Percentiles rank a stretch among this genome's conserved stretches.
Evolutionary conservation across 192 early-diverging fungal species (phyloP).

Genomic region (Podila epicladia): DNA sequence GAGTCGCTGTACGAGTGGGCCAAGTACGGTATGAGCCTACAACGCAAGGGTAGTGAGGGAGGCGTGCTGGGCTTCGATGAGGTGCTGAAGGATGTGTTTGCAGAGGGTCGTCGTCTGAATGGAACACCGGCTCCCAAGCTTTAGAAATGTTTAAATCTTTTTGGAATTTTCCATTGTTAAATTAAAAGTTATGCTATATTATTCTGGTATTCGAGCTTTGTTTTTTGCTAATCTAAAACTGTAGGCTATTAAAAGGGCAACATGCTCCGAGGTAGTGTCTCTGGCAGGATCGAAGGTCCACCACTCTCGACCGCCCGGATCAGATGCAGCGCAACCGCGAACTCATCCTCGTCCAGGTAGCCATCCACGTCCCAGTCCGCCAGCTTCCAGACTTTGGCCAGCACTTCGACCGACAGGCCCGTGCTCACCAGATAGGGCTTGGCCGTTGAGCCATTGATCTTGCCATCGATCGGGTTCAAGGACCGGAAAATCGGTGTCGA

Average conservation of each 20-base stretch:
- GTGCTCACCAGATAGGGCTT: constrained; percentile 71
- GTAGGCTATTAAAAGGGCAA: constrained; percentile 27
- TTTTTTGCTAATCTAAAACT: neutral
- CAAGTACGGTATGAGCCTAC: constrained; percentile 46
- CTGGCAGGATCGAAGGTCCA: constrained; percentile 49
- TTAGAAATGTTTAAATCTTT: neutral
- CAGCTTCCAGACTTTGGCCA: constrained; percentile 79
- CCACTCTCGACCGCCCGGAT: constrained; percentile 57
- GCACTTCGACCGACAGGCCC: constrained; percentile 68
- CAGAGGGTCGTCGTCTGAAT: constrained; percentile 37
- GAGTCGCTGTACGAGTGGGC: constrained; percentile 71
- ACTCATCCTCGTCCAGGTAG: constrained; percentile 85
- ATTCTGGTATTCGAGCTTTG: too few species aligned
- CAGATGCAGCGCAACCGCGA: constrained; percentile 84
- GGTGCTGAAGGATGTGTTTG: constrained; percentile 37
- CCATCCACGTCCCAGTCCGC: constrained; percentile 87
- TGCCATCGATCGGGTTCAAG: constrained; percentile 68
- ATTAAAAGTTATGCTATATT: too few species aligned
- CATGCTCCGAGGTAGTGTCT: constrained; percentile 54
- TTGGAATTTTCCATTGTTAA: too few species aligned
- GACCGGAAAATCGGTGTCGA: constrained; percentile 59
- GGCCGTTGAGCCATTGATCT: constrained; percentile 60
- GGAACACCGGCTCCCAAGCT: constrained; percentile 24
- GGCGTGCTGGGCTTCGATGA: constrained; percentile 44
- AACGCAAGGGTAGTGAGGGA: constrained; percentile 38